Base-by-base conservation (phyloP, 148 eudicot species). In the Rhododendron mucronatum region DNA sequence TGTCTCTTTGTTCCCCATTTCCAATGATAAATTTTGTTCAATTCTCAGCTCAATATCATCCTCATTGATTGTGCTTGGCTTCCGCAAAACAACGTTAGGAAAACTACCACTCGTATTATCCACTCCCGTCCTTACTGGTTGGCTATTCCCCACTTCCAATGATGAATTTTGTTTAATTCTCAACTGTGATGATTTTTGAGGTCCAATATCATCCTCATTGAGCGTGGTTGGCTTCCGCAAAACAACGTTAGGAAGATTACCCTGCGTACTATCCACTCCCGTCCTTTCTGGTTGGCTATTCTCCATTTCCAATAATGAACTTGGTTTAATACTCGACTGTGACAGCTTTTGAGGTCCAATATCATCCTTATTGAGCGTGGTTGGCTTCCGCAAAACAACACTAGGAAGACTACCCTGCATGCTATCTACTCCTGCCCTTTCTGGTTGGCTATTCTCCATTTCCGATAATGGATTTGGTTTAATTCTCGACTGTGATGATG, bases 381-480 rank as follows among this genome's bases (percentile, higher is more conserved):
- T 90, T 4, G 99, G 99, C 89, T 93, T 97, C 71, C 98, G 91
- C 86, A 97, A 89, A 84, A 93, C 91, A 73, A 97, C 94, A 89
- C 91, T 90, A 35, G 98, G 98, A 87, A 94, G 93, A 82, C 89
- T 92, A 74, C 90, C 90, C 88, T 85, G 93, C 16, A 69, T 85
- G 79, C 28, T 87, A 48, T 67, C 77, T 21, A 61, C 75, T 69
- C 88, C 81, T 20, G 1, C 12, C 75, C 75, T 30, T 69, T 28
- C 37, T 69, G 37, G 18, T 28, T 69, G 75, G 75, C 37, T 13
- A 3, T 69, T 69, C 75, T 94, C 91, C 94, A 93, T 92, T 75
- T 88, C 87, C 86, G 93, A 57, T 83, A 92, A 83, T 89, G 95
- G 89, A 86, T 93, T 95, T 74, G 96, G 96, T 82, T 87, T 90